phyloP scores from a whole-genome alignment of 192 early-diverging fungal species.

The Coemansia sp. region DNA sequence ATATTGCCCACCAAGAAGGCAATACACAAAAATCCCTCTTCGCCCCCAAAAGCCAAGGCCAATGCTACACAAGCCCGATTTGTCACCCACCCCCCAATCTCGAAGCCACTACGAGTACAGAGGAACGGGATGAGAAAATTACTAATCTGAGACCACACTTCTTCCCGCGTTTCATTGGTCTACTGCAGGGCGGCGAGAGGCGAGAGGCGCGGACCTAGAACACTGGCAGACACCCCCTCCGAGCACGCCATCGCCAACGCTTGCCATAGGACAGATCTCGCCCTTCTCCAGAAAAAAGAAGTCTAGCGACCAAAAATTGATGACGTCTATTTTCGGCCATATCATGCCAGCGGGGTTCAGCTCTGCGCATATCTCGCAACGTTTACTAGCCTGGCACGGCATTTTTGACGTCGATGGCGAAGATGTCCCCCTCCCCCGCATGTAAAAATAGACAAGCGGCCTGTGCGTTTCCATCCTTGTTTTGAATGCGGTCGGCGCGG shows the following conservation, averaged over 20 bases:
- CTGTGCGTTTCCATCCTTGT: not conserved
- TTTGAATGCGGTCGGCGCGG: not conserved
- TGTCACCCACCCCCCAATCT: conserved; percentile 3
- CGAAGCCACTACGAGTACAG: not conserved
- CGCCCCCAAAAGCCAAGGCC: not conserved
- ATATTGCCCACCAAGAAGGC: conserved; percentile 5
- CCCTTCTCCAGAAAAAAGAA: not conserved
- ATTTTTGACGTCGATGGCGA: conserved; percentile 2
- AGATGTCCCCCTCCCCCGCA: not conserved
- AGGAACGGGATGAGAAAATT: conserved; percentile 7
- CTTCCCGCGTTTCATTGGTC: conserved; percentile 11
- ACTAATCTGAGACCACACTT: conserved; percentile 6
- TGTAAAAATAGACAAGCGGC: not conserved
- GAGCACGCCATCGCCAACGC: conserved; percentile 22
- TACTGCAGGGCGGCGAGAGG: not conserved
- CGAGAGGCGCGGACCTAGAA: not conserved
- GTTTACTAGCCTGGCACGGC: not conserved
- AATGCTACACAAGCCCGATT: conserved; percentile 6
- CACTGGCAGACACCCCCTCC: not conserved
- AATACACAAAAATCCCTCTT: not conserved
- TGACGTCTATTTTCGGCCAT: not conserved
- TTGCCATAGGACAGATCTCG: conserved; percentile 12
- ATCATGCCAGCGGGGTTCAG: not conserved
- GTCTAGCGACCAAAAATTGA: not conserved
- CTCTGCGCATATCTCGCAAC: not conserved